Evolutionary conservation across 2,329 filamentous ascomycete species (phyloP).

Genomic region (Dothidotthia symphoricarpi): DNA sequence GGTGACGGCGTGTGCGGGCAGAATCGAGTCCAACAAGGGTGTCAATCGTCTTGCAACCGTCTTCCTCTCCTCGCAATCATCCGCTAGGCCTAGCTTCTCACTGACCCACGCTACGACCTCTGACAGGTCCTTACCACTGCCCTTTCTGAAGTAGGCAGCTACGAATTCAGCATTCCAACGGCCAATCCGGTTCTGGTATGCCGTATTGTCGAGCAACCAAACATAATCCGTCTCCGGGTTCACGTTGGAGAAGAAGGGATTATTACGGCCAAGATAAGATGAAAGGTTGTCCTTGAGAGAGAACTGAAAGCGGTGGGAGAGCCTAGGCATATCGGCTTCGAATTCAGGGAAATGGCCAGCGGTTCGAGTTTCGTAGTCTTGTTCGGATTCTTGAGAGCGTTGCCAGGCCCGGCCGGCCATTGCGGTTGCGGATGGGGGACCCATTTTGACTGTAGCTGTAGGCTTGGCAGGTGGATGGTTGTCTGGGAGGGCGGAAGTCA

Average conservation of each 20-base stretch:
- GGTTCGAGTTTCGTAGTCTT: conserved; percentile 33
- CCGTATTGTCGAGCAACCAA: conserved; percentile 90
- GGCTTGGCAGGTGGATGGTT: conserved; percentile 11
- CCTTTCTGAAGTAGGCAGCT: conserved; percentile 73
- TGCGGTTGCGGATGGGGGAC: conserved; percentile 20
- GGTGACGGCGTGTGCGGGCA: conserved; percentile 67
- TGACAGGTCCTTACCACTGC: conserved; percentile 65
- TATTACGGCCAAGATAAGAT: conserved; percentile 41
- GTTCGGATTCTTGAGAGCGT: conserved; percentile 32
- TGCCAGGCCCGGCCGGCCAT: conserved; percentile 33
- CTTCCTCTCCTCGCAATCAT: conserved; percentile 50
- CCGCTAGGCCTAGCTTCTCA: conserved; percentile 63
- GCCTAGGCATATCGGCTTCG: conserved; percentile 38
- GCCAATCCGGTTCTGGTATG: conserved; percentile 58
- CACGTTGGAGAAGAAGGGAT: conserved; percentile 47
- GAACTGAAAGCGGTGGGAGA: conserved; percentile 35
- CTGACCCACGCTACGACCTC: conserved; percentile 69
- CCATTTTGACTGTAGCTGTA: conserved; percentile 26
- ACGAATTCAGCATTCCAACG: conserved; percentile 81
- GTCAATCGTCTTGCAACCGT: conserved; percentile 67
- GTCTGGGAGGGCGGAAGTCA: conserved; percentile 32
- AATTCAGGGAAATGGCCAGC: conserved; percentile 35
- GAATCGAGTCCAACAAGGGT: conserved; percentile 75
- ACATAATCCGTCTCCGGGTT: conserved; percentile 67
- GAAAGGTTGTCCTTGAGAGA: conserved; percentile 41